These are phyloP conservation scores for Ophiostoma pallidulum DNA, from an alignment of 2,329 filamentous ascomycete species.

Conservation along the genomic window DNA sequence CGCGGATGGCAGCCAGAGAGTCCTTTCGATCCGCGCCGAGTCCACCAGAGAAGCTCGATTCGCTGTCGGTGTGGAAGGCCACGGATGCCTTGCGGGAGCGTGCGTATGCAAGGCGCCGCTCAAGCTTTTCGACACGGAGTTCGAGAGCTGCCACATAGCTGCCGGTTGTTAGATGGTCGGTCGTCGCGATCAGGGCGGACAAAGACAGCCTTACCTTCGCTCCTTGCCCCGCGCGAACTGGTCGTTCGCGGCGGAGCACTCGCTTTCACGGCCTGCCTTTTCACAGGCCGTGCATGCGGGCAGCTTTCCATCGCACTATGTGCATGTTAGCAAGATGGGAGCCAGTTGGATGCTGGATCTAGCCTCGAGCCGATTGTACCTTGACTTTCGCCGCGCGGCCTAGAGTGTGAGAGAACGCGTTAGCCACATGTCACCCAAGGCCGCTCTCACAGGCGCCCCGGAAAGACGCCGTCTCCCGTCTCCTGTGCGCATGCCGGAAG, in stretches of 20 bases:
- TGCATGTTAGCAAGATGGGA: too few relatives aligned
- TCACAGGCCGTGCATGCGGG: conserved; percentile 94
- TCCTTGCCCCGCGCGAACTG: conserved; percentile 95
- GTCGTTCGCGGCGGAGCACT: conserved; percentile 91
- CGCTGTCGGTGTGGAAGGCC: conserved; percentile 55
- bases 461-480: too few relatives aligned
- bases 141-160: conserved; percentile 95
- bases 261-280: conserved; percentile 72
- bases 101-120: conserved; percentile 64
- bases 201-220: conserved; percentile 52
- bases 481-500: too few relatives aligned
- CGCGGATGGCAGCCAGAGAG: conserved; percentile 51
- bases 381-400: conserved; percentile 88
- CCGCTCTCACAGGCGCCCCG: too few relatives aligned
- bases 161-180: conserved; percentile 16
- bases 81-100: conserved; percentile 62
- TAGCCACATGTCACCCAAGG: background rate
- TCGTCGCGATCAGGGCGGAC: background rate
- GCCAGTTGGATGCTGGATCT: background rate
- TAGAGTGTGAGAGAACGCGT: conserved; percentile 20
- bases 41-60: conserved; percentile 23
- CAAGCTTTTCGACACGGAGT: conserved; percentile 77
- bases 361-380: conserved; percentile 30
- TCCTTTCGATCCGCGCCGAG: conserved; percentile 47
- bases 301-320: conserved; percentile 82